phyloP scores from a whole-genome alignment of 176 grass and related monocot species.

The Carex parvula region DNA sequence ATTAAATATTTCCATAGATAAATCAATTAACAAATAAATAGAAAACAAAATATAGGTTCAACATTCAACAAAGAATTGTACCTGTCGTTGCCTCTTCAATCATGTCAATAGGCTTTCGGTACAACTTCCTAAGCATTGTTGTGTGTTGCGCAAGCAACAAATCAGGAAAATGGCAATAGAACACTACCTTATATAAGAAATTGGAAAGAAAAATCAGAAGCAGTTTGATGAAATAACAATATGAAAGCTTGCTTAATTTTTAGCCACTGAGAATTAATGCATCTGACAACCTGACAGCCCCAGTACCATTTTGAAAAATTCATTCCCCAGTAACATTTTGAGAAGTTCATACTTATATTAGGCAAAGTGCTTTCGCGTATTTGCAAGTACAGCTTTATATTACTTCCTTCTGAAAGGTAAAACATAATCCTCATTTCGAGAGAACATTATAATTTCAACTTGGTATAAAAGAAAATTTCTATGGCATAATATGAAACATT shows the following conservation, averaged over 20 bases:
- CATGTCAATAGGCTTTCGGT: constrained; percentile 85
- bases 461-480: neutral
- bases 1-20: neutral
- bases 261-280: neutral
- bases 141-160: constrained; percentile 85
- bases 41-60: constrained; percentile 13
- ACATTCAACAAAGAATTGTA: constrained; percentile 26
- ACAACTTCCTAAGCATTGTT: constrained; percentile 69
- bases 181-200: constrained; percentile 52
- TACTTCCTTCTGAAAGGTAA: neutral
- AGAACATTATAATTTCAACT: neutral
- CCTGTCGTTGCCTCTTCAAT: constrained; percentile 90
- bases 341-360: neutral
- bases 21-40: neutral
- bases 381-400: neutral
- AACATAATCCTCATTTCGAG: neutral
- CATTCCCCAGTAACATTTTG: neutral
- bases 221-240: neutral
- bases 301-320: neutral
- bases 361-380: neutral
- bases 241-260: neutral
- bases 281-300: neutral
- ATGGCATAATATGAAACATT: neutral
- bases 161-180: constrained; percentile 98
- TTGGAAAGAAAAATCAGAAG: neutral